Conservation (phyloP, 2,329 filamentous ascomycete genomes). For the Clonostachys sp. region DNA sequence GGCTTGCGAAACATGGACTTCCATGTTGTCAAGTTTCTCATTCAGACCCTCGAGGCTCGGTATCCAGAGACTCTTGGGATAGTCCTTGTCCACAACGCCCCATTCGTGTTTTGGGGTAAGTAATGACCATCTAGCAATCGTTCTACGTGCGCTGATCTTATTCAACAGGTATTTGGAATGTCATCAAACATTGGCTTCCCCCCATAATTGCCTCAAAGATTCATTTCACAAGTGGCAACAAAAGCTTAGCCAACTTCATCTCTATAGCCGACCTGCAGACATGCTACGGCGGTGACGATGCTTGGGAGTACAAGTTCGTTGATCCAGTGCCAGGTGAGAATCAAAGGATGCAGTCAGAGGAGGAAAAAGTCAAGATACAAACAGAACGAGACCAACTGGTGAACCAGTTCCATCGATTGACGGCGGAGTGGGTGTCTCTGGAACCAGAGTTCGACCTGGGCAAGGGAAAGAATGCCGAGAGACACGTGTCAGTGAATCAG, state of each 20-base stretch:
- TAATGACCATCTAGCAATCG: not conserved
- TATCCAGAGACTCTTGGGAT: conserved; percentile 70
- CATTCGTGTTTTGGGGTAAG: conserved; percentile 60
- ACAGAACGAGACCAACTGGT: conserved; percentile 47
- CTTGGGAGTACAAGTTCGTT: conserved; percentile 61
- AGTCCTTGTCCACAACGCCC: conserved; percentile 71
- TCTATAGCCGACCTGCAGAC: conserved; percentile 47
- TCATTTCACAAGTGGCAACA: conserved; percentile 59
- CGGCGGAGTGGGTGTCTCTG: conserved; percentile 51
- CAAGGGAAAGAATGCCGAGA: conserved; percentile 19
- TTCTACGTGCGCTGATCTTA: not conserved
- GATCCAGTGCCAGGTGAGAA: conserved; percentile 60
- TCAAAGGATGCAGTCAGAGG: conserved; percentile 37
- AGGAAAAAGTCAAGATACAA: conserved; percentile 40
- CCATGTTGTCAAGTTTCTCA: conserved; percentile 72
- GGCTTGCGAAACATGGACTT: conserved; percentile 74
- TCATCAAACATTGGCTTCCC: conserved; percentile 73
- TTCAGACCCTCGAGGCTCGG: conserved; percentile 74
- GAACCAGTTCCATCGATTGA: conserved; percentile 52
- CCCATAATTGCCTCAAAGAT: conserved; percentile 71
- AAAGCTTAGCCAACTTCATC: conserved; percentile 60
- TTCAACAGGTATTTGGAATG: conserved; percentile 38
- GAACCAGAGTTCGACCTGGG: conserved; percentile 17
- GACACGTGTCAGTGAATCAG: conserved; percentile 42
- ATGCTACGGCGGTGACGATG: conserved; percentile 62